Evolutionary conservation across 2,329 filamentous ascomycete species (phyloP).

Genomic region (Leptographium wingfieldii): DNA sequence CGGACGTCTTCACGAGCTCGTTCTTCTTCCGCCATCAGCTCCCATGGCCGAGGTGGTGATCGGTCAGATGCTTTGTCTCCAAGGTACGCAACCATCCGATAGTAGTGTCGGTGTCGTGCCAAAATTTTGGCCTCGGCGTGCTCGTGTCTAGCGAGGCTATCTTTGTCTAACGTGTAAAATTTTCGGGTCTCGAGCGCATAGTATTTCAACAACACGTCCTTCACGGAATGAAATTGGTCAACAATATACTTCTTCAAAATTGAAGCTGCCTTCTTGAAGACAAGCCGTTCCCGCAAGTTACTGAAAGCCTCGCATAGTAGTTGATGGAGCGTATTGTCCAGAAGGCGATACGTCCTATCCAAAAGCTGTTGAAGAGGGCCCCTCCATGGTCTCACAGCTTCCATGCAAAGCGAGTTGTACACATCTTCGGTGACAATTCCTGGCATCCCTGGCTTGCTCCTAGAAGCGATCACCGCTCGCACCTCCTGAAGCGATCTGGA

Average conservation of each 20-base stretch:
- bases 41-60: conserved; percentile 25
- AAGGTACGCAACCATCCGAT: conserved; percentile 32
- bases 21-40: conserved; percentile 36
- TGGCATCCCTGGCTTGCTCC: conserved; percentile 44
- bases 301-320: conserved; percentile 37
- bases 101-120: conserved; percentile 33
- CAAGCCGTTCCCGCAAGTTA: conserved; percentile 30
- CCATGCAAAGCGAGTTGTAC: conserved; percentile 42
- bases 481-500: conserved; percentile 34
- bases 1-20: conserved; percentile 28
- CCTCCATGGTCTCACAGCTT: conserved; percentile 47
- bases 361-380: conserved; percentile 37
- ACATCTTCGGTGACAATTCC: conserved; percentile 47
- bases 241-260: conserved; percentile 32
- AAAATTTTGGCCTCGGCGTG: conserved; percentile 31
- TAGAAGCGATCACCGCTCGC: conserved; percentile 38
- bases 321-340: conserved; percentile 31
- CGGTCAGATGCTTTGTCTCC: conserved; percentile 17
- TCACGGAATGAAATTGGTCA: conserved; percentile 23
- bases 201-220: conserved; percentile 26
- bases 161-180: conserved; percentile 44
- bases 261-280: conserved; percentile 34
- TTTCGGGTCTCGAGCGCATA: conserved; percentile 41
- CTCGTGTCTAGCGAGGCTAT: conserved; percentile 32
- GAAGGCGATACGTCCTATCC: conserved; percentile 30